Evolutionary conservation across 108 stramenopile genomes (phyloP), one percentile per base, ranked within the genome.

Genomic region (Cyclotella baltica): DNA sequence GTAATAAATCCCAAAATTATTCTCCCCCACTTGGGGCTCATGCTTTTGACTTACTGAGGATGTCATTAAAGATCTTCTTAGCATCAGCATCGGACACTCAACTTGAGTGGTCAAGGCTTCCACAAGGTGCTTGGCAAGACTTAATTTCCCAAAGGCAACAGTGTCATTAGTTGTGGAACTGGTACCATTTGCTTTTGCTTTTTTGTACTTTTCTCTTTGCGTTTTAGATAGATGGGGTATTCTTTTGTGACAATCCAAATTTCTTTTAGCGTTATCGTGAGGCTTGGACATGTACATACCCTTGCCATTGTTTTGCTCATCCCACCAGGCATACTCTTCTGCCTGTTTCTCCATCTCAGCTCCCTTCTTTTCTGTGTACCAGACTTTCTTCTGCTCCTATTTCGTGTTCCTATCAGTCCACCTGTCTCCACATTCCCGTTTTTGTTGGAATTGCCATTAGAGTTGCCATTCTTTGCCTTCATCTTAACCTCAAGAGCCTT

Each of bases 231-330:
- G 10, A 62, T 0, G 18, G n/a, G 0, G 29, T 51, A 8, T 52
- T 30, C 19, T 23, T 31, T 33, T 64, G 22, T 19, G 33, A 3
- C 73, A 18, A 50, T 20, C 63, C 16, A 22, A 52, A 30, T 0
- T 8, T 15, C 62, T 62, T 22, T 50, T 27, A 4, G 47, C 48
- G 23, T 73, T 61, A 52, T 51, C 47, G 46, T 73, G 73, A 31
- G 33, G n/a, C 8, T 29, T 1, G 30, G 62, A 62, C 61, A 73
- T 63, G 34, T 73, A 73, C 4, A 61, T 43, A 0, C 73, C 73
- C 0, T 31, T 35, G 15, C 73, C 62, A 29, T 52, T 30, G 2
- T 23, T 43, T 36, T 61, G 59, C 5, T n/a, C n/a, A 4, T 61
- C 4, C 4, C 73, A 73, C 62, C 73, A 73, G 22, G 13, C 40